Evolutionary conservation across 176 grass and related monocot genomes (phyloP), one percentile per base, ranked within the genome.

Genomic region (Carex pumila): DNA sequence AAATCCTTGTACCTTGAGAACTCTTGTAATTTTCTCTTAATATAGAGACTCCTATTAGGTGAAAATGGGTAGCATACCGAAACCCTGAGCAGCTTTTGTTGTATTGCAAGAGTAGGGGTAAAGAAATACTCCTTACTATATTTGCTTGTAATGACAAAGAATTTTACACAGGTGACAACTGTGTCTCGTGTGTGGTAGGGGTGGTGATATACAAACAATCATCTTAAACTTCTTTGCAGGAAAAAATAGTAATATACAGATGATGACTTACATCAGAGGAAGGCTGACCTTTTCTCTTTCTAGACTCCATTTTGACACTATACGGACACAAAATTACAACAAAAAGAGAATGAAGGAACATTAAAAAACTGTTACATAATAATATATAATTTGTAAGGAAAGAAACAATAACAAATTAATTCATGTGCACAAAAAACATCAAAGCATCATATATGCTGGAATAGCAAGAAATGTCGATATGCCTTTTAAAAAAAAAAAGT

Each of bases 261-360:
- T 64, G 39, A 64, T 15, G 49, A 64, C 31, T 83, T 68, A 83
- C 80, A 50, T 83, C 61, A 50, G 80, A 83, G 60, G 61, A 52
- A 9, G 43, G 62, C 32, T 0, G 25, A 11, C 32, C 80, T 83
- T 65, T 83, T 65, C 57, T 83, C 43, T 66, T 83, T 43, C 22
- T 83, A 68, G 80, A 64, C n/a, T 49, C 80, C 13, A 54, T 83
- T 68, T 67, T 43, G 36, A 65, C 61, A 83, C 80, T 83, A 45
- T 65, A 83, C 10, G 19, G 47, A 83, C 34, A 67, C 41, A 65
- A n/a, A 67, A 83, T 65, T 12, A 64, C 37, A 81, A n/a, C 25
- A 25, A 81, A 45, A 47, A 81, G 18, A 81, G 3, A 76, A 76
- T 31, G 1, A 75, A 13, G n/a, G n/a, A 53, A 75, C 43, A 14